Evolutionary conservation across 192 early-diverging fungal genomes (phyloP), one percentile per base, ranked within the genome.

Genomic region (Coemansia sp.): DNA sequence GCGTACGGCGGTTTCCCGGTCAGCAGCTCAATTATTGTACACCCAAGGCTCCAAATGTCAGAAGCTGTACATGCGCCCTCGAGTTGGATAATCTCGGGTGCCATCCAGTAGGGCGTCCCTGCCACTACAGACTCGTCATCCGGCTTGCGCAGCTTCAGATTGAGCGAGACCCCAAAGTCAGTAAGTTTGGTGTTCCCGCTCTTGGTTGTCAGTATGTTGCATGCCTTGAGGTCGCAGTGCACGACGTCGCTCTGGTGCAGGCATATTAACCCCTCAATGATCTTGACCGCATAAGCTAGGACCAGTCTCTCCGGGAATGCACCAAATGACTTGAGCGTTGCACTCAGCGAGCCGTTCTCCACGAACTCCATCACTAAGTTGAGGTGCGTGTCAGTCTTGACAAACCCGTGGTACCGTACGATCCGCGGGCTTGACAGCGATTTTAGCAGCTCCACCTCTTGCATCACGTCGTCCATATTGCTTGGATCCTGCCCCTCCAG

Each of bases 121-220:
- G 93, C 90, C 8, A 91, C 88, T 2, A 90, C 88, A 22, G 88
- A 87, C 52, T 89, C 88, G 14, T 85, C 84, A 56, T 72, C 83
- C 2, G 86, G 82, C 48, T 83, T 85, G 59, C 81, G 81, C 60
- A 87, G 77, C 76, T 89, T 89, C 21, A 96, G 85, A 49, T 95
- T 93, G 30, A 92, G 83, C 18, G 94, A 93, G 9, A 98, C 94
- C 34, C 96, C 96, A 84, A 98, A 98, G 67, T 98, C 96, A 0
- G 93, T 89, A 28, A 98, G 81, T 70, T 98, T 98, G 5, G 96
- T 93, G 68, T 93, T 88, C 1, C 95, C 96, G 26, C 88, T 88
- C 64, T 98, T 98, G n/a, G 96, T 98, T 0, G 93, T 92, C 44
- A 98, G 71, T 52, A 98, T 93, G 74, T 98, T 98, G 50, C 95